Percentiles rank a stretch among this genome's conserved stretches.
These are phyloP conservation scores for Trametes cingulata DNA, from an alignment of 768 basidiomycete species.

Conservation along the genomic window DNA sequence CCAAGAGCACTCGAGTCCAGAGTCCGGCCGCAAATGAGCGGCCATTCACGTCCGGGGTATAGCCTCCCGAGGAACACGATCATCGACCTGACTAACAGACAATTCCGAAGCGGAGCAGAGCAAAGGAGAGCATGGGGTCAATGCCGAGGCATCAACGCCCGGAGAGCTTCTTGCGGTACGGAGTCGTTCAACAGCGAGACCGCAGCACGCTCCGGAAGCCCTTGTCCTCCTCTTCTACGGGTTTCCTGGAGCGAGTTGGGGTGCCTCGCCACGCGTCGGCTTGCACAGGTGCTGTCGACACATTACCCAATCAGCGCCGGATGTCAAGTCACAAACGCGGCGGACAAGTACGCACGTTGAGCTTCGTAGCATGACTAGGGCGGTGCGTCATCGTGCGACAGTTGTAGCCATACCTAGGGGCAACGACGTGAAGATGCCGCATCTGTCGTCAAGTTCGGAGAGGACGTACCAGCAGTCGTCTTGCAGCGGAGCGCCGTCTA, in stretches of 20 bases:
- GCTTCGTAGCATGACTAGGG: slow-evolving; percentile 26
- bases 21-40: too few species aligned
- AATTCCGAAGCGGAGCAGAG: background rate
- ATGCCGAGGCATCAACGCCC: background rate
- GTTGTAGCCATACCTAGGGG: slow-evolving; percentile 36
- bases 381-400: slow-evolving; percentile 37
- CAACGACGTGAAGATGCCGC: background rate
- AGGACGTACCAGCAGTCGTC: slow-evolving; percentile 37
- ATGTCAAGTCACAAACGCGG: background rate
- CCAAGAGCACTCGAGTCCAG: too few species aligned
- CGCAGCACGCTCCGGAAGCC: background rate
- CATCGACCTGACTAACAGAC: too few species aligned
- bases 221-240: background rate
- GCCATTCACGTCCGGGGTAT: too few species aligned
- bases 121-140: background rate
- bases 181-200: background rate
- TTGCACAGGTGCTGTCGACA: slow-evolving; percentile 12
- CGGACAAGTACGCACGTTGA: slow-evolving; percentile 33
- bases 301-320: background rate
- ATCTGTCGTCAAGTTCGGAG: background rate
- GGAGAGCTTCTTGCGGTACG: background rate
- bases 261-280: slow-evolving; percentile 12
- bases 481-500: slow-evolving; percentile 21
- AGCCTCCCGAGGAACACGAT: too few species aligned
- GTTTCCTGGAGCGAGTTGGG: background rate